Conservation (phyloP, 1,284 basidiomycete genomes). For the Ustilago cynodontis region DNA sequence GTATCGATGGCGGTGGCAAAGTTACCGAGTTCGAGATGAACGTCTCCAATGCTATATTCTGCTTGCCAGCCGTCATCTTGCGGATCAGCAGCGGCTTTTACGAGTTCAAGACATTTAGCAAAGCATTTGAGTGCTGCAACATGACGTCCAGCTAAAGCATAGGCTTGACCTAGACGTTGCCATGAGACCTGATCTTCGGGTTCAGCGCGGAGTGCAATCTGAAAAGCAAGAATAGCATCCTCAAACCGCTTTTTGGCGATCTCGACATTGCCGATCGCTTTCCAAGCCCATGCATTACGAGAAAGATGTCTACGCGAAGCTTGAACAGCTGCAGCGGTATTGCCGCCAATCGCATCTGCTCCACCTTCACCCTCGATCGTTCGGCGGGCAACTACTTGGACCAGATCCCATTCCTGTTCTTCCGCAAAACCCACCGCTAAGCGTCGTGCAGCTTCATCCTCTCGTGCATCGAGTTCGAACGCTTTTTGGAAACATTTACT, state of each 20-base stretch:
- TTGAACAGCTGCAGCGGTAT: constrained; percentile 22
- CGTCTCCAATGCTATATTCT: constrained; percentile 85
- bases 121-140: constrained; percentile 91
- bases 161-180: constrained; percentile 92
- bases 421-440: constrained; percentile 91
- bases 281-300: constrained; percentile 95
- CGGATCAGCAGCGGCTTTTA: constrained; percentile 11
- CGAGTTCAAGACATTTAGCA: constrained; percentile 75
- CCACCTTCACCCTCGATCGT: constrained; percentile 82
- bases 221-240: constrained; percentile 86
- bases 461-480: constrained; percentile 92
- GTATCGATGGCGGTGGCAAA: constrained; percentile 80
- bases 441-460: constrained; percentile 84
- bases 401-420: constrained; percentile 93
- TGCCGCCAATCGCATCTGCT: constrained; percentile 40
- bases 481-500: constrained; percentile 98
- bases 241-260: constrained; percentile 80
- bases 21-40: constrained; percentile 83
- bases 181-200: constrained; percentile 83
- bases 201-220: constrained; percentile 86
- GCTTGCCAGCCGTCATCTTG: constrained; percentile 80
- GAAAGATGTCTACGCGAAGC: constrained; percentile 71
- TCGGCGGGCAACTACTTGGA: constrained; percentile 89
- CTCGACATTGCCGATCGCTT: constrained; percentile 92
- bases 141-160: constrained; percentile 86